phyloP scores from a whole-genome alignment of 1,139 yeast species.

The Candida tropicalis region DNA sequence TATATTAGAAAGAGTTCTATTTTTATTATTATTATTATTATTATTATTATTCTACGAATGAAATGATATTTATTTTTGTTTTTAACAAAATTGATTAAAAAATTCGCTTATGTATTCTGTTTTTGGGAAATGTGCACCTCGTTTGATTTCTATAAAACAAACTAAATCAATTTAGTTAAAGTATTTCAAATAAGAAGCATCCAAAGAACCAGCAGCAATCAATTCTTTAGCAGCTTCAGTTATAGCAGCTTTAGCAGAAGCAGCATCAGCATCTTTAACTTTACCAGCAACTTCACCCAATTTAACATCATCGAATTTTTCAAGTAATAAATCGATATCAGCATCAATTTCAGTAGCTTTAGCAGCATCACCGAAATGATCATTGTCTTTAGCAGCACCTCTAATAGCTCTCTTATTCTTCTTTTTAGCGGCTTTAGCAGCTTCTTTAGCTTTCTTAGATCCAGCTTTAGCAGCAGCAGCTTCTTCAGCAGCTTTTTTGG shows the following conservation, averaged over 20 bases:
- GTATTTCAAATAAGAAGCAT: constrained; percentile 40
- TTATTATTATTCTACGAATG: no score
- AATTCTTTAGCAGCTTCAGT: constrained; percentile 50
- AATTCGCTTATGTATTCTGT: no score
- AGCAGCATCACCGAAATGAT: constrained; percentile 78
- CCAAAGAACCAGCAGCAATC: constrained; percentile 32
- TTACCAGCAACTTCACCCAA: constrained; percentile 70
- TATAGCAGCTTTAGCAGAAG: constrained; percentile 54
- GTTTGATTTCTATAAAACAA: no score
- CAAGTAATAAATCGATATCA: constrained; percentile 79
- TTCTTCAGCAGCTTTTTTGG: constrained; percentile 75
- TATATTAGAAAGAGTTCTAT: constrained; percentile 3
- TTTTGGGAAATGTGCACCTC: no score
- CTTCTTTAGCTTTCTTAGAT: constrained; percentile 92
- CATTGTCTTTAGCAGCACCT: constrained; percentile 78
- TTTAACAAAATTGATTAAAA: no score
- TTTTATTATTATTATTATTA: not conserved
- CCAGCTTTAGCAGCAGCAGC: constrained; percentile 68
- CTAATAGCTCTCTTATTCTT: constrained; percentile 95
- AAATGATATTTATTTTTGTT: no score
- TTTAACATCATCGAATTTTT: constrained; percentile 74
- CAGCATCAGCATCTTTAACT: constrained; percentile 54
- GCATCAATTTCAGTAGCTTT: constrained; percentile 70
- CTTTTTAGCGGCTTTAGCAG: constrained; percentile 96
- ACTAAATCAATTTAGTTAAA: no score